A percentile compares a stretch with the other conserved stretches of the same genome.
phyloP scores from a whole-genome alignment of 2,329 filamentous ascomycete genomes.

The Alternaria atra region DNA sequence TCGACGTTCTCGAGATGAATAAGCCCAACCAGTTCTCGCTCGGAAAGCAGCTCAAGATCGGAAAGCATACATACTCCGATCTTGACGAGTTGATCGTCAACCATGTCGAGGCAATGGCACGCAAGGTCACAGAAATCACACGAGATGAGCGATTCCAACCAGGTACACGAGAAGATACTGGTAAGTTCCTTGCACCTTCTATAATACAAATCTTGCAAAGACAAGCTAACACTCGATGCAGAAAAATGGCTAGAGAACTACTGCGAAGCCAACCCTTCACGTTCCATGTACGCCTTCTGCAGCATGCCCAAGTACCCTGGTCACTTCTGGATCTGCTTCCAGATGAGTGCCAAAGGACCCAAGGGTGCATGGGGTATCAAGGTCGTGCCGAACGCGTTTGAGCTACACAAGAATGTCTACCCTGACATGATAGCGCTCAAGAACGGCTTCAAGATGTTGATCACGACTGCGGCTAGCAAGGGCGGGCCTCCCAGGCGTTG shows the following conservation, averaged over 20 bases:
- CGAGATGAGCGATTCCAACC: slow-evolving; percentile 92
- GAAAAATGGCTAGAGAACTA: slow-evolving; percentile 97
- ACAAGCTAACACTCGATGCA: slow-evolving; percentile 51
- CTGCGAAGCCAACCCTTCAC: slow-evolving; percentile 92
- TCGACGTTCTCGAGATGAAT: slow-evolving; percentile 94
- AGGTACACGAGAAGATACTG: slow-evolving; percentile 79
- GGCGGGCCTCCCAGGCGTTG: slow-evolving; percentile 19
- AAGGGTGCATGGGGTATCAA: slow-evolving; percentile 86
- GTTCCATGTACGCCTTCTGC: slow-evolving; percentile 95
- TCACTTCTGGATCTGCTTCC: slow-evolving; percentile 97
- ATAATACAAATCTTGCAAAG: too few species aligned
- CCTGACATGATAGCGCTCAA: slow-evolving; percentile 94
- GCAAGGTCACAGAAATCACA: slow-evolving; percentile 97
- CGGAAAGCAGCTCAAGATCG: slow-evolving; percentile 84
- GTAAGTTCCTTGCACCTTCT: slow-evolving; percentile 64
- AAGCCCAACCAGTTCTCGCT: slow-evolving; percentile 98
- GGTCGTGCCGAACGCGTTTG: slow-evolving; percentile 90
- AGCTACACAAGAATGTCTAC: slow-evolving; percentile 87
- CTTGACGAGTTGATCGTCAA: slow-evolving; percentile 96
- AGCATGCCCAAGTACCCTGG: slow-evolving; percentile 90
- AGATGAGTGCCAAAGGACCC: slow-evolving; percentile 78
- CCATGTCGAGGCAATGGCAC: slow-evolving; percentile 96
- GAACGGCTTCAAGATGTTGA: slow-evolving; percentile 94
- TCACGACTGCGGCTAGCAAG: slow-evolving; percentile 48
- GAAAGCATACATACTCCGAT: slow-evolving; percentile 93